Evolutionary conservation across 495 filamentous ascomycete species (phyloP).

Genomic region (Halenospora varia): DNA sequence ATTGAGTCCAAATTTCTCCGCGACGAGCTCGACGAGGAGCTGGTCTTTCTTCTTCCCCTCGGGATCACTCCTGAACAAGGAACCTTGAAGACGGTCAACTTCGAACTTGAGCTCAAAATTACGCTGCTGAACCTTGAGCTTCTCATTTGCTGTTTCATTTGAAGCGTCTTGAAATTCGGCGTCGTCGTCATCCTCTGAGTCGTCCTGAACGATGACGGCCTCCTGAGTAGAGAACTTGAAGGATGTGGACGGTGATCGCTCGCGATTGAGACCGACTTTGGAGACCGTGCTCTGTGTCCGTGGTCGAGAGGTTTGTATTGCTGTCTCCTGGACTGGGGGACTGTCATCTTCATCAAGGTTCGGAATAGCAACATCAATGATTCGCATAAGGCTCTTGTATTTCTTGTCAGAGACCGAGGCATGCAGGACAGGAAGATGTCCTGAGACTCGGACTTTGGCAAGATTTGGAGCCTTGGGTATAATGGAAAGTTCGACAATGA

Average conservation of each 20-base stretch:
- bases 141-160: conserved; percentile 53
- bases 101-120: conserved; percentile 96
- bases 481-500: conserved; percentile 87
- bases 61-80: conserved; percentile 81
- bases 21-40: conserved; percentile 84
- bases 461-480: conserved; percentile 90
- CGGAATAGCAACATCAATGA: conserved; percentile 93
- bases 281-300: conserved; percentile 20
- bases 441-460: conserved; percentile 87
- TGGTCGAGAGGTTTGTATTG: conserved; percentile 2
- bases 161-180: conserved; percentile 57
- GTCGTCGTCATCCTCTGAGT: conserved; percentile 64
- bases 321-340: not conserved
- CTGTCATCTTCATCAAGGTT: conserved; percentile 57
- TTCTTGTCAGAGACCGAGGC: conserved; percentile 89
- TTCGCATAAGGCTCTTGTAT: conserved; percentile 92
- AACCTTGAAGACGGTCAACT: conserved; percentile 88
- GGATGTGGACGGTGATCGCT: conserved; percentile 44
- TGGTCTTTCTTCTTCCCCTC: conserved; percentile 73
- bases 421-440: conserved; percentile 87
- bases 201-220: conserved; percentile 68
- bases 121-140: conserved; percentile 74
- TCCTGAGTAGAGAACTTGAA: conserved; percentile 64
- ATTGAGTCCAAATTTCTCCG: conserved; percentile 81
- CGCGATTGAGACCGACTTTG: conserved; percentile 11